Evolutionary conservation across 495 filamentous ascomycete species (phyloP), one percentile per base, ranked within the genome.

Genomic region (Penicillium soppii): DNA sequence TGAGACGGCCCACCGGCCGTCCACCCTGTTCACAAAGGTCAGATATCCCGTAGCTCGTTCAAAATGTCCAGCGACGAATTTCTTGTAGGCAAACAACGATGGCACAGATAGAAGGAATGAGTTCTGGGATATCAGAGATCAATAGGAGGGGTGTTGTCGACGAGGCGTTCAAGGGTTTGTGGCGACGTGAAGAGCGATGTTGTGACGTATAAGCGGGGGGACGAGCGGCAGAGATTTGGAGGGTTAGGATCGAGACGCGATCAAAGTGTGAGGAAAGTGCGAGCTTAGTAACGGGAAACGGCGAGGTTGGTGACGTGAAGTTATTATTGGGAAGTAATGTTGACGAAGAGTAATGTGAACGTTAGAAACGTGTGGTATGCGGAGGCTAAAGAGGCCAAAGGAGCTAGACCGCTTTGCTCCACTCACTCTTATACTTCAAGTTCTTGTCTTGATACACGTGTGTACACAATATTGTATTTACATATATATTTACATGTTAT

Each of bases 1-100:
- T 61, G 69, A 69, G 72, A 75, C 72, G 73, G 71, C 73, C 73
- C 57, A 57, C 66, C 59, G 72, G 73, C 72, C 73, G 73, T 74
- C 73, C 66, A 68, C 73, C 63, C 61, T 47, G 52, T 56, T 41
- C 70, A 46, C 58, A 52, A 52, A 45, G 43, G 56, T 47, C 56
- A 59, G 52, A 45, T 56, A 53, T 54, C 48, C 19, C 43, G 51
- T 23, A 39, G 29, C 56, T 20, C 27, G 20, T 2, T 55, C 49
- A 60, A 58, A 39, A 49, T 56, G 65, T 68, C 33, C 22, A 40
- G 19, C 16, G 38, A 12, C 7, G 52, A 33, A 19, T 43, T 50
- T 20, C 20, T 21, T 13, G 12, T 19, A 20, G 30, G 5, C 29
- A n/a, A 13, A n/a, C 15, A 23, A n/a, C 3, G 19, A 26, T 36